Base-by-base conservation (phyloP, 1,284 basidiomycete genomes). In the Austroboletus olivaceoglutinosus region DNA sequence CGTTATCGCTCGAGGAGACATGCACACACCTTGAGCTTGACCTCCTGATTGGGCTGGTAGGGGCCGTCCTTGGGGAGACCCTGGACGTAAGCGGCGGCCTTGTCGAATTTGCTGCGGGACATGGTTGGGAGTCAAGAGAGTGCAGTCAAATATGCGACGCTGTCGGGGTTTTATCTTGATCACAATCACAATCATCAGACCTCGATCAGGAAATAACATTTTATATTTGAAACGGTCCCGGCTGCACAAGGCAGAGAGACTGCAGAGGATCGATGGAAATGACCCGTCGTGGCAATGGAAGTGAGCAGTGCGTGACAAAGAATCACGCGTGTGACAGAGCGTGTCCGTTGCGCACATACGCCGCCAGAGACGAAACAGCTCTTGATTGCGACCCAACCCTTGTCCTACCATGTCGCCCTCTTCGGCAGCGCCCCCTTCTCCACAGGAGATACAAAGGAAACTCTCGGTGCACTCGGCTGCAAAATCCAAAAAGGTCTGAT, bases 391-490 rank as follows among this genome's bases (percentile, higher is more conserved):
- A 52, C 55, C 42, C 43, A 42, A 33, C 31, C 8, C 7, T 15
- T 6, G 31, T 33, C 37, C 23, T 47, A 44, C 44, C 45, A 80
- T 78, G 74, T 68, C 77, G 34, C 75, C 75, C 53, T 73, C 82
- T 43, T 37, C 60, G 31, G 88, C 79, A 46, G 77, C 85, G 22
- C 89, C 91, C 11, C 93, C 91, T 3, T 86, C 91, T 13, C 82
- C 85, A 29, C 86, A 91, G 63, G 93, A 96, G 73, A 83, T 96
- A 23, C 82, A 91, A 55, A 79, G 92, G 54, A 94, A 94, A 65
- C 80, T 96, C 19, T 93, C 91, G 3, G 78, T 92, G 41, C 86
- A 88, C 62, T 81, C 84, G 2, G 75, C 72, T 4, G 68, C 77
- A 42, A 77, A 71, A 61, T 75, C 72, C 46, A 65, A 70, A 58